These are phyloP conservation scores for Pleurotus tuber-regium DNA, from an alignment of 768 basidiomycete species.

Conservation along the genomic window DNA sequence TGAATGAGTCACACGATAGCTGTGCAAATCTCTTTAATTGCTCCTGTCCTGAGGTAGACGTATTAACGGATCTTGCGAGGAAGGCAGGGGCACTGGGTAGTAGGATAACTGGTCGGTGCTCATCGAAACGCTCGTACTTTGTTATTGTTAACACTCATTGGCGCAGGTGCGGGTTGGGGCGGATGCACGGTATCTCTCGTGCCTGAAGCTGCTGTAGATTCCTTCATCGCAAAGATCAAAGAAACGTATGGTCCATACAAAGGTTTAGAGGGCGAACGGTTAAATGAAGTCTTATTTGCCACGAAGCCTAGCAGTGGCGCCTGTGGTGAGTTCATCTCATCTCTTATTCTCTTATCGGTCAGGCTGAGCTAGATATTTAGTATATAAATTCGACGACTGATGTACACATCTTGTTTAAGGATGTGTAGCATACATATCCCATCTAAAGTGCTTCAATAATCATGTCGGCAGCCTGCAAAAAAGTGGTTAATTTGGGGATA, in stretches of 20 bases:
- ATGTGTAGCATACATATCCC: background rate
- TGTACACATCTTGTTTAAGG: background rate
- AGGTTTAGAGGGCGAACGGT: conserved; percentile 50
- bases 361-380: background rate
- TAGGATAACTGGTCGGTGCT: conserved; percentile 69
- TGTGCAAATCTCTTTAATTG: conserved; percentile 73
- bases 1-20: conserved; percentile 77
- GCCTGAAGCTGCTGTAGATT: conserved; percentile 54
- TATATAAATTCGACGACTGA: conserved; percentile 10
- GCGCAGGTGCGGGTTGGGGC: conserved; percentile 84
- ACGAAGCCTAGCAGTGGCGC: conserved; percentile 83
- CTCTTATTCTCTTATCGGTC: background rate
- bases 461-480: background rate
- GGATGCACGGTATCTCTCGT: conserved; percentile 87
- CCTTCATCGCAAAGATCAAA: conserved; percentile 62
- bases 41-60: conserved; percentile 76
- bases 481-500: background rate
- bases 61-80: conserved; percentile 60
- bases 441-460: background rate
- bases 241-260: conserved; percentile 64
- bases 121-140: background rate
- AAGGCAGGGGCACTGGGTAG: conserved; percentile 77
- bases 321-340: conserved; percentile 53
- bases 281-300: conserved; percentile 74
- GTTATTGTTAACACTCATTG: background rate